Base-by-base conservation (phyloP, 129 eudicot genomes). In the Ambrosia artemisiifolia region DNA sequence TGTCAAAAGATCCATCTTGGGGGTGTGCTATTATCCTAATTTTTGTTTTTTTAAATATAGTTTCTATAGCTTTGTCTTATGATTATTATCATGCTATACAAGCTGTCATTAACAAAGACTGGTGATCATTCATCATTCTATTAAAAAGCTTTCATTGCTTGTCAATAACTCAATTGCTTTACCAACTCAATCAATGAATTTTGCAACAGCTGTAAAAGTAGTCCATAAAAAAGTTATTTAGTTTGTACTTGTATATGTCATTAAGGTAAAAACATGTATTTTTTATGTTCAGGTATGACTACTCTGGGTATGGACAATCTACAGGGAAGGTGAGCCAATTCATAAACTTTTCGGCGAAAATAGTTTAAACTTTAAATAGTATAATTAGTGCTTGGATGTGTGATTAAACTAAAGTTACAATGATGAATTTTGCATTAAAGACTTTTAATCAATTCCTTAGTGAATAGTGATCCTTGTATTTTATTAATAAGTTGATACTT, bases 281-380 rank as follows among this genome's bases (percentile, higher is more conserved):
- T 62, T 71, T 78, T 28, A n/a, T 80, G 55, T 83, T 83, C 82
- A 91, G 97, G 84, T 91, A 91, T 48, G 97, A 91, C 74, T 91
- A 91, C 71, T 91, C 97, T 50, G 97, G 97, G 19, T 91, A 91
- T 59, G 97, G 97, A 32, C 96, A 86, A 72, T 91, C 97, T 59
- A 70, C 97, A 11, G 97, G 97, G 74, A 91, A 91, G 96, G 97
- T 91, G 65, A 24, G 83, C 19, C 20, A 59, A 43, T 59, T 66
- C 56, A 38, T 18, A 59, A 43, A 50, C 16, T 43, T 16, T 72
- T 19, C 70, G 36, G 43, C 35, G 76, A 67, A 67, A 65, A 60
- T 61, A 6, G n/a, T 77, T 50, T 13, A 24, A 73, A 65, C 54
- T 77, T 50, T 13, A 24, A 73, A 65, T 64, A 32, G 40, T 14